Percentiles rank a stretch among this genome's conserved stretches.
Evolutionary conservation across 108 stramenopile genomes (phyloP).

Genomic region (Stephanodiscus triporus): DNA sequence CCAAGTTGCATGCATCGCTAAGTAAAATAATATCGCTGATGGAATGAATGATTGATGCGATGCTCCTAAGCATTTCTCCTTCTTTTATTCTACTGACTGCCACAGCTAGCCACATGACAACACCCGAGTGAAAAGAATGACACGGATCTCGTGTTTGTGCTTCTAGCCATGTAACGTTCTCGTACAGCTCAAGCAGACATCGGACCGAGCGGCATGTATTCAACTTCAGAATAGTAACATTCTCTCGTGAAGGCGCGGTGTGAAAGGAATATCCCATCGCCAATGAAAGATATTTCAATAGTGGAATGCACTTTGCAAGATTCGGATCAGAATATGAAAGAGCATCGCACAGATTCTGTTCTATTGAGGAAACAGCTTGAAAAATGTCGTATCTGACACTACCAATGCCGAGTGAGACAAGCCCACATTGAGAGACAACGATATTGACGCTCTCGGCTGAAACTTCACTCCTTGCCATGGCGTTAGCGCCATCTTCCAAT

Average conservation of each 20-base stretch:
- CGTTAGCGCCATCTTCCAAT: constrained; percentile 12
- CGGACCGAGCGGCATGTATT: constrained; percentile 31
- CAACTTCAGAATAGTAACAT: constrained; percentile 42
- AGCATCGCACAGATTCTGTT: constrained; percentile 17
- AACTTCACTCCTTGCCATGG: constrained; percentile 4
- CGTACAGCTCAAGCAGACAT: constrained; percentile 38
- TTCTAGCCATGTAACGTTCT: constrained; percentile 23
- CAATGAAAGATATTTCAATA: constrained; percentile 46
- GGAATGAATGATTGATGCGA: constrained; percentile 12
- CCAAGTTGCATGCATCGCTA: constrained; percentile 2
- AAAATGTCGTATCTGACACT: constrained; percentile 65
- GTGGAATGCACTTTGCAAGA: constrained; percentile 1
- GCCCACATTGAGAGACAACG: constrained; percentile 62
- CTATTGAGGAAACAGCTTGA: constrained; percentile 42
- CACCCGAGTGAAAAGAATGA: constrained; percentile 36
- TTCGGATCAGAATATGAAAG: constrained; percentile 4
- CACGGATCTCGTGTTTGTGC: constrained; percentile 10
- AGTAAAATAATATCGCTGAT: constrained; percentile 26
- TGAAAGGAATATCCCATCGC: constrained; percentile 59
- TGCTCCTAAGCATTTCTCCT: constrained; percentile 23
- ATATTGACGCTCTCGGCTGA: constrained; percentile 61
- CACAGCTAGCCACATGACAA: constrained; percentile 54
- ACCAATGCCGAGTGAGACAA: constrained; percentile 67
- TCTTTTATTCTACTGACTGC: constrained; percentile 25
- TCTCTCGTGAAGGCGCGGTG: constrained; percentile 34